These are phyloP conservation scores for Astragalus glycyphyllos DNA, from an alignment of 306 rosid species.

Conservation along the genomic window DNA sequence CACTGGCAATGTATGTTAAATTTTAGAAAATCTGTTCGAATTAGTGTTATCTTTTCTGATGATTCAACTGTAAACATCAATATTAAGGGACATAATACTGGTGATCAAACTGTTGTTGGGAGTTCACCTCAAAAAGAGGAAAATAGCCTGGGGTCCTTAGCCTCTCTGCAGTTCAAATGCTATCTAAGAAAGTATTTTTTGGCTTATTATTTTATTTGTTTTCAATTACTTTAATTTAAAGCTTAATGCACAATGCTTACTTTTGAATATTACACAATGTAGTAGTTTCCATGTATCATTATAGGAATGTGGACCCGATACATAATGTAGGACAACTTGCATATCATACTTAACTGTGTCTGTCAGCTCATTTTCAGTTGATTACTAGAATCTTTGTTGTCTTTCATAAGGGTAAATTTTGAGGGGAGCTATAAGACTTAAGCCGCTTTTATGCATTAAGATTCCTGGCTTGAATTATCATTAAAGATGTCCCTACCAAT, in stretches of 20 bases:
- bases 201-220: slow-evolving; percentile 9
- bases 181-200: not conserved
- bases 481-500: slow-evolving; percentile 41
- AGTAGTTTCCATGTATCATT: slow-evolving; percentile 34
- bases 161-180: not conserved
- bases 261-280: slow-evolving; percentile 17
- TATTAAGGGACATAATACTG: not conserved
- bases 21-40: slow-evolving; percentile 8
- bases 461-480: slow-evolving; percentile 35
- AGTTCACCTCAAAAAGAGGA: not conserved
- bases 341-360: slow-evolving; percentile 26
- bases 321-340: slow-evolving; percentile 20
- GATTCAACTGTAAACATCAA: not conserved
- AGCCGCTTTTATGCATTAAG: slow-evolving; percentile 25
- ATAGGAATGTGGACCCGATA: slow-evolving; percentile 40
- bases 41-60: not conserved
- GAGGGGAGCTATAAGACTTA: slow-evolving; percentile 1
- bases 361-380: slow-evolving; percentile 26
- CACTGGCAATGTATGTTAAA: not conserved
- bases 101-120: not conserved
- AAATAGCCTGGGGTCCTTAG: not conserved
- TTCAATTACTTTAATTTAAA: not conserved
- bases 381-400: slow-evolving; percentile 36
- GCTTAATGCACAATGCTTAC: slow-evolving; percentile 5
- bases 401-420: slow-evolving; percentile 4